These are phyloP conservation scores for Boechera stricta DNA, from an alignment of 345 rosid genomes.

Conservation along the genomic window DNA sequence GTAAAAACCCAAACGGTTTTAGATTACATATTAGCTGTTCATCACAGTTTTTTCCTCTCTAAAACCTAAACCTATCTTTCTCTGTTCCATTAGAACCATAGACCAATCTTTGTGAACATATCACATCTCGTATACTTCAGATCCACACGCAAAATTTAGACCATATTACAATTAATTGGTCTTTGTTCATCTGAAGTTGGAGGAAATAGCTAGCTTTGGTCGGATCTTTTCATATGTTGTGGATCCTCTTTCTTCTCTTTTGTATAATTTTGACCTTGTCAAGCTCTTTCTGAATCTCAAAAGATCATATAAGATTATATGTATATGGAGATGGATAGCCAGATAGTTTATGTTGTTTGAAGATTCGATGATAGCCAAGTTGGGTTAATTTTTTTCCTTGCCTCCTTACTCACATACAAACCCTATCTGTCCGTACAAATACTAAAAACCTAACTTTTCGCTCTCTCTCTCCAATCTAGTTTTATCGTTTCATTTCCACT, in stretches of 20 bases:
- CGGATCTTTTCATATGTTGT: slow-evolving; percentile 33
- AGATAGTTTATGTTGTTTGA: slow-evolving; percentile 49
- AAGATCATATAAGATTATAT: slow-evolving; percentile 10
- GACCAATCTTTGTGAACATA: slow-evolving; percentile 21
- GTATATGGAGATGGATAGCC: slow-evolving; percentile 34
- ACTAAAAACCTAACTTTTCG: slow-evolving; percentile 40
- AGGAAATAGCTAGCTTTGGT: slow-evolving; percentile 24
- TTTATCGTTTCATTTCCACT: slow-evolving; percentile 32
- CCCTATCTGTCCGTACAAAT: slow-evolving; percentile 47
- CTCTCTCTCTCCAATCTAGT: slow-evolving; percentile 26
- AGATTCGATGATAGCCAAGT: slow-evolving; percentile 44
- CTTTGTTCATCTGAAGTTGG: slow-evolving; percentile 25
- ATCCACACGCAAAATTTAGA: slow-evolving; percentile 17
- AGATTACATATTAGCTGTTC: slow-evolving; percentile 44
- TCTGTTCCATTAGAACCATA: slow-evolving; percentile 35
- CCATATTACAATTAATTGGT: slow-evolving; percentile 13
- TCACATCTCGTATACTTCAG: slow-evolving; percentile 28
- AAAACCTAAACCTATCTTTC: slow-evolving; percentile 8
- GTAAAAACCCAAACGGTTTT: slow-evolving; percentile 45
- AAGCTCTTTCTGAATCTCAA: slow-evolving; percentile 25
- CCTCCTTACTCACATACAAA: slow-evolving; percentile 45
- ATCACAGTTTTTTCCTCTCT: slow-evolving; percentile 34
- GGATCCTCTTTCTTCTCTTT: slow-evolving; percentile 26
- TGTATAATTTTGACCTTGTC: slow-evolving; percentile 6
- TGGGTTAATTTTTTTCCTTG: slow-evolving; percentile 41